These are phyloP conservation scores for Phlebopus sp. DNA, from an alignment of 1,284 basidiomycete species.

Conservation along the genomic window DNA sequence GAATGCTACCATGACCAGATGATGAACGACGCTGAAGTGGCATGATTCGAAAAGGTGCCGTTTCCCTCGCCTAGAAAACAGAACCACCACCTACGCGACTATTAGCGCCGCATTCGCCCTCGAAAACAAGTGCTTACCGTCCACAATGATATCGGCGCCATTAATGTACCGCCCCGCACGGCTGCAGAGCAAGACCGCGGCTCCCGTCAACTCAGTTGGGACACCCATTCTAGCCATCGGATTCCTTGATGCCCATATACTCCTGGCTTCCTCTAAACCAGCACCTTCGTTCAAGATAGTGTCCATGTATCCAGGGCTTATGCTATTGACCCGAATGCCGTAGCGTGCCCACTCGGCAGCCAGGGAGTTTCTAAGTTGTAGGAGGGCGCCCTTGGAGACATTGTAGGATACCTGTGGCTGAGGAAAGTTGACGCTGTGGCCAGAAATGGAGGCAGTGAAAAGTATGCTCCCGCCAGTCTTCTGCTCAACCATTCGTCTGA, in stretches of 20 bases:
- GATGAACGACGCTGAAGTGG: not conserved
- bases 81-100: slow-evolving; percentile 20
- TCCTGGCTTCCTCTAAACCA: slow-evolving; percentile 29
- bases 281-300: slow-evolving; percentile 39
- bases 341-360: slow-evolving; percentile 42
- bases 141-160: slow-evolving; percentile 40
- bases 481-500: slow-evolving; percentile 39
- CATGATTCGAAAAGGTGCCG: not conserved
- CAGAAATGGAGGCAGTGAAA: slow-evolving; percentile 43
- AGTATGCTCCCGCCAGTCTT: slow-evolving; percentile 40
- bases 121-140: slow-evolving; percentile 29
- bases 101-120: not conserved
- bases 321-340: slow-evolving; percentile 42
- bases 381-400: slow-evolving; percentile 28
- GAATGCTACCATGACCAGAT: not conserved
- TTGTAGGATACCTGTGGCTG: slow-evolving; percentile 37
- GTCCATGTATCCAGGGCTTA: slow-evolving; percentile 46
- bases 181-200: slow-evolving; percentile 40
- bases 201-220: slow-evolving; percentile 39
- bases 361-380: slow-evolving; percentile 22
- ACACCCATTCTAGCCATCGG: slow-evolving; percentile 44
- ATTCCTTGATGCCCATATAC: slow-evolving; percentile 36
- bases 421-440: slow-evolving; percentile 39
- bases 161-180: slow-evolving; percentile 42
- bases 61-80: slow-evolving; percentile 16